Evolutionary conservation across 164 flowering plant genomes (phyloP), one percentile per base, ranked within the genome.

Genomic region (Taxillus chinensis): DNA sequence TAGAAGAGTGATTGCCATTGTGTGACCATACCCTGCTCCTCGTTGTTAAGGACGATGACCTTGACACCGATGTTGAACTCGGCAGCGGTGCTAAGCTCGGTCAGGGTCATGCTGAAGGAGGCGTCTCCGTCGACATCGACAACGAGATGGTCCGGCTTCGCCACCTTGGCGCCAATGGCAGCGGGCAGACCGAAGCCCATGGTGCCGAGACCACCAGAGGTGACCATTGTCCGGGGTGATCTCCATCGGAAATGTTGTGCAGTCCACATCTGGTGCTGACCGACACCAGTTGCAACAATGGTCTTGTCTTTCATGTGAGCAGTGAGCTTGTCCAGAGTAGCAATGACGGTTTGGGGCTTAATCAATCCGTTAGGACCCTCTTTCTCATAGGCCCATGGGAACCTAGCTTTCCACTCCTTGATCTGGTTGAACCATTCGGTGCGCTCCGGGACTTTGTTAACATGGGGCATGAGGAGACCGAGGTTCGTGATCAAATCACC

Each of bases 181-280:
- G 89, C 86, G 16, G 86, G 89, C 64, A 84, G 65, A 39, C 84
- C 89, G 68, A 84, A 82, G 39, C 89, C 89, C 89, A 84, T 80
- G 2, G 89, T 83, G 4, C 89, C 89, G 37, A 82, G 64, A 7
- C 89, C 86, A 17, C 83, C 79, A 0, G 86, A 82, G 0, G 86
- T 77, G 68, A 80, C 61, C 86, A 85, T 82, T 45, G 82, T 86
- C 2, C 83, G 71, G 15, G 86, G 83, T 42, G 68, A 73, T 61
- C 59, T 76, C 39, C 76, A 82, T 59, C 74, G 76, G 76, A 79
- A 84, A 62, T 67, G 82, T 60, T 82, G 89, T 10, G 86, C 84
- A 67, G 83, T 80, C 89, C 86, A 84, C 89, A 82, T 84, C 64
- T 84, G 89, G 66, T 84, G 89, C 65, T 84, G 89, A 48, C 86